A percentile compares a stretch with the other conserved stretches of the same genome.
phyloP scores from a whole-genome alignment of 805 yeast species.

The Brettanomyces naardenensis region DNA sequence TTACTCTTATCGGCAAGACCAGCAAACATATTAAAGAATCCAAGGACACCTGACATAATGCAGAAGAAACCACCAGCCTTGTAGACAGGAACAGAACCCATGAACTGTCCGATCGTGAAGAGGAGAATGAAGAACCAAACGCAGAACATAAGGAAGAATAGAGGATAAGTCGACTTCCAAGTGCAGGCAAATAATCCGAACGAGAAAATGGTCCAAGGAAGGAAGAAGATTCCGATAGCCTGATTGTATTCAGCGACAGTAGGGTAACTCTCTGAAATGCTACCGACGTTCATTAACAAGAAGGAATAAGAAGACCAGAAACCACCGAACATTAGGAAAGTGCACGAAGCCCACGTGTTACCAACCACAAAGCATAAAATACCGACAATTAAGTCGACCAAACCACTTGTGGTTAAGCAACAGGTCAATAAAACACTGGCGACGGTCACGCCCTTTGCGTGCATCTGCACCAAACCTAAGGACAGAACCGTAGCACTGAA shows the following conservation, averaged over 20 bases:
- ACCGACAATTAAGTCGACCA: conserved; percentile 43
- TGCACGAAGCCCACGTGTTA: conserved; percentile 49
- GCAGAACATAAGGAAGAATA: conserved; percentile 31
- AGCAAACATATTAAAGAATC: conserved; percentile 40
- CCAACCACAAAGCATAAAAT: conserved; percentile 42
- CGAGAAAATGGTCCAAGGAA: conserved; percentile 47
- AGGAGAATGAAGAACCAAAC: conserved; percentile 39
- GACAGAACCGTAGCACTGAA: conserved; percentile 40
- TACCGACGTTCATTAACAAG: conserved; percentile 36
- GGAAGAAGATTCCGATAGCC: conserved; percentile 39
- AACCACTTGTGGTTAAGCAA: conserved; percentile 41
- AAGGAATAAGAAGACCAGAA: conserved; percentile 47
- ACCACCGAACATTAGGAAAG: conserved; percentile 45
- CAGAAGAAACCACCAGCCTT: conserved; percentile 45
- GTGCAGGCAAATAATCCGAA: conserved; percentile 38
- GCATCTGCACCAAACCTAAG: conserved; percentile 37
- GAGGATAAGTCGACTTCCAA: conserved; percentile 38
- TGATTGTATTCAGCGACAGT: conserved; percentile 30
- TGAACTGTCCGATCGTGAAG: conserved; percentile 37
- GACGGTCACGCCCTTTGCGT: conserved; percentile 36
- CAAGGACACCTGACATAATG: conserved; percentile 33
- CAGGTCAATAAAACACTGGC: conserved; percentile 39
- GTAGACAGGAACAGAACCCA: conserved; percentile 23
- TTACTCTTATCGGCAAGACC: conserved; percentile 45
- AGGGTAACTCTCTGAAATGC: conserved; percentile 31